These are phyloP conservation scores for Euptelea pleiosperma DNA, from an alignment of 164 flowering plant species.

Conservation along the genomic window DNA sequence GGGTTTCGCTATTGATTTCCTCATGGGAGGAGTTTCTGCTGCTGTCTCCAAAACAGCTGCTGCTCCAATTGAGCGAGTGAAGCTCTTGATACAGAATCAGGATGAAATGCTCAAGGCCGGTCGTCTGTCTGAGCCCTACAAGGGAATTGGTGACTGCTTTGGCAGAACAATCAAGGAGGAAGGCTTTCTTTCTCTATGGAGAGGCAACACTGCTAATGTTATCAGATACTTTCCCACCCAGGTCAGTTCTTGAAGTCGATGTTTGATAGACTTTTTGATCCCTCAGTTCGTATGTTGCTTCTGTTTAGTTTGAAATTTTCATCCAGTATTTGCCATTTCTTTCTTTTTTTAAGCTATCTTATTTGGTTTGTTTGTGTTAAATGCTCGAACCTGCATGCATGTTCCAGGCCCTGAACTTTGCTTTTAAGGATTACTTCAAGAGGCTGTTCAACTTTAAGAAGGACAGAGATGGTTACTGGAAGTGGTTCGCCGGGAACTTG, in stretches of 20 bases:
- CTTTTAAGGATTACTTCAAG: conserved; percentile 63
- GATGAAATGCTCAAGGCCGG: conserved; percentile 54
- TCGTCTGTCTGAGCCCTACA: conserved; percentile 53
- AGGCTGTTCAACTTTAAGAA: conserved; percentile 49
- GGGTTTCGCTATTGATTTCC: conserved; percentile 43
- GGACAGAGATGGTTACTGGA: conserved; percentile 59
- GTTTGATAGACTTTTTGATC: no score
- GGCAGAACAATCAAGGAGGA: conserved; percentile 53
- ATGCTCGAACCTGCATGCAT: not conserved
- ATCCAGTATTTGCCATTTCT: not conserved
- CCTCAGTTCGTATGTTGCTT: not conserved
- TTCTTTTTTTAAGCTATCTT: not conserved
- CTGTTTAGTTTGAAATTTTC: not conserved
- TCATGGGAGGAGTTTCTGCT: conserved; percentile 60
- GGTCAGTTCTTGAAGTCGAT: conserved; percentile 30
- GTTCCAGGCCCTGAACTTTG: conserved; percentile 52
- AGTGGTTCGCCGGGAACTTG: conserved; percentile 52
- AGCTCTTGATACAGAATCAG: conserved; percentile 55
- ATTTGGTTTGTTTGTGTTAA: not conserved
- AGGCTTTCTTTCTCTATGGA: conserved; percentile 52
- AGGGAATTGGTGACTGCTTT: conserved; percentile 53
- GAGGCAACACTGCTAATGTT: conserved; percentile 56
- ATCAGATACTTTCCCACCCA: conserved; percentile 66
- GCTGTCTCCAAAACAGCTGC: conserved; percentile 61
- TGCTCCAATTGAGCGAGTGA: conserved; percentile 65